Evolutionary conservation across 176 grass and related monocot species (phyloP), one percentile per base, ranked within the genome.

Genomic region (Ampelocalamus luodianensis): DNA sequence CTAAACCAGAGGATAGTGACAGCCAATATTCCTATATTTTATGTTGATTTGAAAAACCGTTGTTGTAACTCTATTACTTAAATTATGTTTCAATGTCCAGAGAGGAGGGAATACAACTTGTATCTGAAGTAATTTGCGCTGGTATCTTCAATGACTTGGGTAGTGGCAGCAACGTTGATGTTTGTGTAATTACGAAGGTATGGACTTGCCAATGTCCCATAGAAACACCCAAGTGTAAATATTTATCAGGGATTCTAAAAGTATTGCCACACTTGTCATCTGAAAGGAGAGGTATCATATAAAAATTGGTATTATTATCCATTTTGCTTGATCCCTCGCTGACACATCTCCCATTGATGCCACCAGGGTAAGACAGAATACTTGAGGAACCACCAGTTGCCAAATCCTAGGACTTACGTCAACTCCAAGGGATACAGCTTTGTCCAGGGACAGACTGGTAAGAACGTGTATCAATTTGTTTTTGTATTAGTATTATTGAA

Each of bases 131-230:
- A 62, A 89, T 97, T 62, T 80, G 87, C 2, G 85, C 89, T 87
- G 94, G 87, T 76, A 92, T 97, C 48, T 92, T 88, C 82, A 94
- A 89, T 79, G 94, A 90, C 44, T 86, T 92, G 79, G 94, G 91
- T 42, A 90, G 85, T 88, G 91, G 89, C 54, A 96, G 91, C 81
- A 93, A 96, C 15, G 87, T 90, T 6, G 91, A 90, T 67, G 84
- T 93, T 51, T 93, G 87, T 80, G 89, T 90, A 48, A 96, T 96
- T 74, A 88, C 85, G 4, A 92, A 88, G 85, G 86, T 93, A 77
- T 66, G 22, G 14, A 68, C 1, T 32, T 65, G 1, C 1, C 58
- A 48, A 48, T 48, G 14, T 48, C 42, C 46, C 12, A 14, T 14
- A 48, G 46, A 14, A 14, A 11, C 46, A 14, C 46, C 46, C 46